Evolutionary conservation across 495 filamentous ascomycete genomes (phyloP).

Genomic region (Collariella sp.): DNA sequence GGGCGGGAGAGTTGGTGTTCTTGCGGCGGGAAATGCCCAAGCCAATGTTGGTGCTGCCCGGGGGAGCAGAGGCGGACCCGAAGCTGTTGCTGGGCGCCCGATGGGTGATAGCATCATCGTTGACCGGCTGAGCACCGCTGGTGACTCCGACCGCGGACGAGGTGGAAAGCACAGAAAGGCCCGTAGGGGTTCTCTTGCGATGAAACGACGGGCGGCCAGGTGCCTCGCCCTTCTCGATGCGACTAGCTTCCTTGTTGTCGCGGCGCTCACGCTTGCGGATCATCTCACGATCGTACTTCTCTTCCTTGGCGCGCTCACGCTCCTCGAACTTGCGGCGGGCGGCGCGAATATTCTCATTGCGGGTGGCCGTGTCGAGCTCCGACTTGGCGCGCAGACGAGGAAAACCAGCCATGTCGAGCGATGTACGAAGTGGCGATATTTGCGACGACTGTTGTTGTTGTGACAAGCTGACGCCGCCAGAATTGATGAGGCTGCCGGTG

Average conservation of each 20-base stretch:
- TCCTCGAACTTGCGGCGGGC: constrained; percentile 47
- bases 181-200: constrained; percentile 32
- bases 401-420: constrained; percentile 42
- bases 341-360: constrained; percentile 39
- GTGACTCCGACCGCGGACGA: background rate
- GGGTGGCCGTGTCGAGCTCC: constrained; percentile 40
- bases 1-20: constrained; percentile 1
- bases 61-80: constrained; percentile 2
- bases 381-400: constrained; percentile 44
- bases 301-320: constrained; percentile 46
- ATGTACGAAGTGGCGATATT: constrained; percentile 44
- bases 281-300: constrained; percentile 48
- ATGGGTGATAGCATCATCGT: background rate
- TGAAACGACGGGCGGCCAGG: constrained; percentile 27
- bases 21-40: constrained; percentile 4
- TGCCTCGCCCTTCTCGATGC: constrained; percentile 33
- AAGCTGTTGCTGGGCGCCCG: background rate
- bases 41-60: background rate
- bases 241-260: constrained; percentile 38
- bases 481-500: constrained; percentile 15
- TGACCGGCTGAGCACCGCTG: background rate
- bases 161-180: constrained; percentile 12
- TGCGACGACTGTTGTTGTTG: constrained; percentile 8
- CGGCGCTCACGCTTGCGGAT: constrained; percentile 42
- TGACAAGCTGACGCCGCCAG: background rate